Evolutionary conservation across 2,329 filamentous ascomycete species (phyloP), one percentile per base, ranked within the genome.

Genomic region (Cladosporium sp.): DNA sequence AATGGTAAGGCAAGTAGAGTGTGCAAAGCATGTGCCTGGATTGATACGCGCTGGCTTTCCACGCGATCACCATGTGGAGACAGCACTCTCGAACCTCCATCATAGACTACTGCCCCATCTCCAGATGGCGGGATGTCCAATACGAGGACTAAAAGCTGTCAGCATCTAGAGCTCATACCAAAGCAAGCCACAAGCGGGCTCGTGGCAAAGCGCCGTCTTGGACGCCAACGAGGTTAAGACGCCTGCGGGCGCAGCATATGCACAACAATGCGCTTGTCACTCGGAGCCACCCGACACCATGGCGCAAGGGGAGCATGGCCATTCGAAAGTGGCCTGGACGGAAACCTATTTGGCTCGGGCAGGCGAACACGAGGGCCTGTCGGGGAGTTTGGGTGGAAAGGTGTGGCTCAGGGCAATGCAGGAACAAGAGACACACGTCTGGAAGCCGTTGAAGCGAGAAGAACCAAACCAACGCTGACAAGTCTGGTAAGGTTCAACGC

Each of bases 341-440:
- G 21, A 8, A 15, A 55, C 30, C 2, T 8, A 2, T 41, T 63
- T 41, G 41, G 60, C 60, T 41, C 21, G 14, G 24, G 21, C 15
- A 41, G 28, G 47, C 60, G 32, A 63, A 44, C 60, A 55, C 60
- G 49, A 54, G 26, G 3, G 26, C 52, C 30, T 21, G 26, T 30
- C 41, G 41, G 41, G 26, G 52, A 34, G 21, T 34, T 32, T 8
- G 10, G 15, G 18, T 21, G 30, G 11, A 21, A 30, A 34, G 18
- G 15, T 34, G 30, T 34, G 30, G 18, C 28, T 55, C 52, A 55
- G 52, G 52, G 52, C 52, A 21, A 64, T 32, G 61, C 36, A 57
- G 51, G 61, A 55, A 55, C 51, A 49, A 14, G 36, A 64, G 51
- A 21, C 2, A 11, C 28, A 44, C 36, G 61, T 12, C 61, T 64